These are phyloP conservation scores for Madurella fahalii DNA, from an alignment of 2,329 filamentous ascomycete genomes.

Conservation along the genomic window DNA sequence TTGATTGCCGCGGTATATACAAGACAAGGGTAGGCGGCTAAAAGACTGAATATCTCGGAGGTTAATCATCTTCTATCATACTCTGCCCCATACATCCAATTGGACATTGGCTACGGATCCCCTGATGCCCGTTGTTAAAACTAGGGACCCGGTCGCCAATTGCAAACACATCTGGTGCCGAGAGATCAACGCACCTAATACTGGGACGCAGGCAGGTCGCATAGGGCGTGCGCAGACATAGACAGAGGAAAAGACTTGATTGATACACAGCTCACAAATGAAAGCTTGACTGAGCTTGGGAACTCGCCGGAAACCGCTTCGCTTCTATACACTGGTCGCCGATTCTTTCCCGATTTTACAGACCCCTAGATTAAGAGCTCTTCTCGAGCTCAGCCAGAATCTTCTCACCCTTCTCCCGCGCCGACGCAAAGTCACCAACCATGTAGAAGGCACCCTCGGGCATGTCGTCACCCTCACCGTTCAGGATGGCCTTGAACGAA, in stretches of 20 bases:
- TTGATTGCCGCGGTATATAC: constrained; percentile 1
- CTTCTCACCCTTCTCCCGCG: constrained; percentile 97
- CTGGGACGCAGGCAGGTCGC: too few relatives aligned
- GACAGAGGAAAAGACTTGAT: constrained; percentile 47
- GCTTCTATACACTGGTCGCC: constrained; percentile 55
- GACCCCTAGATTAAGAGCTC: constrained; percentile 37
- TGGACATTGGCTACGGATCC: background rate
- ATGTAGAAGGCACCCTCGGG: constrained; percentile 96
- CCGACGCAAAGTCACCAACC: constrained; percentile 93
- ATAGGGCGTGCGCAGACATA: constrained; percentile 21
- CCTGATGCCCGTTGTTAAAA: background rate
- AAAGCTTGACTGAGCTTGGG: constrained; percentile 54
- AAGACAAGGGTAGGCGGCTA: constrained; percentile 6
- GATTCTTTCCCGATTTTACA: constrained; percentile 32
- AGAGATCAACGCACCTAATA: background rate
- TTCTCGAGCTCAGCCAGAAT: constrained; percentile 91
- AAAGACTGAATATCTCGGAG: constrained; percentile 1
- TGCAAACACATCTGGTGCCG: constrained; percentile 3
- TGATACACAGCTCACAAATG: constrained; percentile 61
- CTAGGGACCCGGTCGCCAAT: background rate
- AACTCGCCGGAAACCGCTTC: constrained; percentile 46
- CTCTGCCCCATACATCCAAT: constrained; percentile 3
- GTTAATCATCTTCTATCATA: background rate
- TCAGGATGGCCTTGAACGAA: constrained; percentile 96
- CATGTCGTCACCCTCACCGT: constrained; percentile 90